These are phyloP conservation scores for Calonectria hawksworthii DNA, from an alignment of 2,329 filamentous ascomycete species.

Conservation along the genomic window DNA sequence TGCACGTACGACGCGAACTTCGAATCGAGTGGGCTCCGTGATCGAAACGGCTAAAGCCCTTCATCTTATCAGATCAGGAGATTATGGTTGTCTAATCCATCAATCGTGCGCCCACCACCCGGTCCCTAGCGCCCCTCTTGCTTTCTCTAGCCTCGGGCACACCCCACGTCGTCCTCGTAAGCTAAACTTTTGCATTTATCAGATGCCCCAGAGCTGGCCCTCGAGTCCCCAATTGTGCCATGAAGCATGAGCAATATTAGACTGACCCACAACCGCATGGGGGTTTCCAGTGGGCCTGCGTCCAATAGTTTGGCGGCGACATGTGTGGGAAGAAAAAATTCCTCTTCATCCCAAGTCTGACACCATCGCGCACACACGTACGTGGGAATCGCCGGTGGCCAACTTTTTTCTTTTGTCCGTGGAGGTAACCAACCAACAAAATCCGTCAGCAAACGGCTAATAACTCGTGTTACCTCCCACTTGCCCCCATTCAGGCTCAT, in stretches of 20 bases:
- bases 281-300: not conserved
- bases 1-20: slow-evolving; percentile 1
- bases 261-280: slow-evolving; percentile 6
- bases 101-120: no score
- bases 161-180: slow-evolving; percentile 11
- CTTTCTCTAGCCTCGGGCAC: no score
- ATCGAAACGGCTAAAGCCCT: not conserved
- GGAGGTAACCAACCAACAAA: not conserved
- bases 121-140: no score
- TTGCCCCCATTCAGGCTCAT: not conserved
- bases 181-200: slow-evolving; percentile 7
- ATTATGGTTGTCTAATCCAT: slow-evolving; percentile 23
- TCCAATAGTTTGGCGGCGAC: not conserved
- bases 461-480: not conserved
- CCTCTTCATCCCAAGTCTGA: not conserved
- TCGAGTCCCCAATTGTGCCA: not conserved
- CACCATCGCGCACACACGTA: not conserved
- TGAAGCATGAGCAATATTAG: not conserved
- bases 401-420: not conserved
- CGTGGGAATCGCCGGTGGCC: not conserved
- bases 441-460: not conserved
- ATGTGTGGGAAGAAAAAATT: not conserved
- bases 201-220: slow-evolving; percentile 4
- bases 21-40: not conserved
- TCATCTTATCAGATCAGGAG: slow-evolving; percentile 28